A percentile compares a stretch with the other conserved stretches of the same genome.
phyloP scores from a whole-genome alignment of 2,329 filamentous ascomycete genomes.

The Clarireedia paspali region DNA sequence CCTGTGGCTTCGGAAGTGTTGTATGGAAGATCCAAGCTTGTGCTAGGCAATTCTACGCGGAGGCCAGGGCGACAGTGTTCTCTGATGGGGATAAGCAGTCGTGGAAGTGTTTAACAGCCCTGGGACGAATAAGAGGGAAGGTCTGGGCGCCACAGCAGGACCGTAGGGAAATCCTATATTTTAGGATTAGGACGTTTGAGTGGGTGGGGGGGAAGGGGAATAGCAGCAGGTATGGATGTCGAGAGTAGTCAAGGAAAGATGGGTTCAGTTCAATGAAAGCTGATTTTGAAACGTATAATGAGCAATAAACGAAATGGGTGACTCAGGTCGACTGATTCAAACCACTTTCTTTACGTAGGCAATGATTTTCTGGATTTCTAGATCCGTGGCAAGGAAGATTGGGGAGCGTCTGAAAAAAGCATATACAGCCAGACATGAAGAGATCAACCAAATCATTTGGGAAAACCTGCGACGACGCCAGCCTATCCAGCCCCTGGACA shows the following conservation, averaged over 20 bases:
- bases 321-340: background rate
- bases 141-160: conserved; percentile 23
- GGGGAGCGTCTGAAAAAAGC: conserved; percentile 18
- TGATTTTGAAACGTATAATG: background rate
- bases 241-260: conserved; percentile 3
- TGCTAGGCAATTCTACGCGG: conserved; percentile 23
- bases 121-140: conserved; percentile 21
- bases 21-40: conserved; percentile 14
- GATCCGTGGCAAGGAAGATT: conserved; percentile 13
- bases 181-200: conserved; percentile 10
- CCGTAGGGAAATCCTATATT: conserved; percentile 10
- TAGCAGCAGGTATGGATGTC: too few relatives aligned
- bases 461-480: conserved; percentile 24
- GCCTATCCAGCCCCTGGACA: conserved; percentile 20
- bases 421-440: conserved; percentile 16
- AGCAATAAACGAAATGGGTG: background rate
- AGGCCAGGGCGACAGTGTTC: conserved; percentile 17
- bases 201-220: too few relatives aligned
- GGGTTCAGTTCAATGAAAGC: background rate
- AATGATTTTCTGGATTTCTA: conserved; percentile 8
- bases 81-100: conserved; percentile 20
- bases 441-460: conserved; percentile 14
- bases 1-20: conserved; percentile 24
- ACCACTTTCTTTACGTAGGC: background rate
- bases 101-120: conserved; percentile 20